These are phyloP conservation scores for Trichoderma afroharzianum DNA, from an alignment of 2,329 filamentous ascomycete species.

Conservation along the genomic window DNA sequence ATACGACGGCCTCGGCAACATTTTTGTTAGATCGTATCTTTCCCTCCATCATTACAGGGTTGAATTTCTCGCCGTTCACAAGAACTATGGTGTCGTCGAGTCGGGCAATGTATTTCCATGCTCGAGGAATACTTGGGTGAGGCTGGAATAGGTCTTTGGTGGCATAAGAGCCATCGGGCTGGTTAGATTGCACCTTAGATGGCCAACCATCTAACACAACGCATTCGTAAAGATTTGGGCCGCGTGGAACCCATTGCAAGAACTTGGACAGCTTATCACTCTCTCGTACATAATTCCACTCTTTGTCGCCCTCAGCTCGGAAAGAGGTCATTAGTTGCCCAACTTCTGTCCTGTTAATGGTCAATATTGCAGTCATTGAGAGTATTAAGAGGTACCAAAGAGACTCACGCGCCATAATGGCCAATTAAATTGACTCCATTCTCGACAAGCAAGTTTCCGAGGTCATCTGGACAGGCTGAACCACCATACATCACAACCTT, in stretches of 20 bases:
- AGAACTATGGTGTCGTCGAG: conserved; percentile 60
- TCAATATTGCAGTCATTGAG: neutral
- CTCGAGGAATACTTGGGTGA: conserved; percentile 47
- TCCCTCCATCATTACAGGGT: conserved; percentile 59
- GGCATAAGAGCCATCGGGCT: conserved; percentile 56
- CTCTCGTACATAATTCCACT: conserved; percentile 8
- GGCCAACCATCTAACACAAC: conserved; percentile 1
- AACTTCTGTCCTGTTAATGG: neutral
- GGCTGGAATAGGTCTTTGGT: conserved; percentile 60
- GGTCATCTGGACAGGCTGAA: conserved; percentile 6
- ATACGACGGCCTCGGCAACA: conserved; percentile 55
- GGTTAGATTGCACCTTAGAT: conserved; percentile 39
- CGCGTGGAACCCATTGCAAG: neutral
- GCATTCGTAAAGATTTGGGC: neutral
- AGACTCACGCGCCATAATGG: neutral
- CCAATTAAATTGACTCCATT: conserved; percentile 5
- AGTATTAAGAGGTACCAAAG: too few species aligned
- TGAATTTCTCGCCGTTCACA: conserved; percentile 66
- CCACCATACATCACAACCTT: conserved; percentile 6
- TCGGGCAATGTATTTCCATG: conserved; percentile 61
- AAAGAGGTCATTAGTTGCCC: conserved; percentile 7
- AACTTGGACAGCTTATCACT: neutral
- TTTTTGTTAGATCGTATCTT: conserved; percentile 42
- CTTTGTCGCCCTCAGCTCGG: neutral
- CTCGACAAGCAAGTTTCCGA: neutral